Evolutionary conservation across 139 green algal genomes (phyloP), one percentile per base, ranked within the genome.

Genomic region (Volvox reticuliferus): DNA sequence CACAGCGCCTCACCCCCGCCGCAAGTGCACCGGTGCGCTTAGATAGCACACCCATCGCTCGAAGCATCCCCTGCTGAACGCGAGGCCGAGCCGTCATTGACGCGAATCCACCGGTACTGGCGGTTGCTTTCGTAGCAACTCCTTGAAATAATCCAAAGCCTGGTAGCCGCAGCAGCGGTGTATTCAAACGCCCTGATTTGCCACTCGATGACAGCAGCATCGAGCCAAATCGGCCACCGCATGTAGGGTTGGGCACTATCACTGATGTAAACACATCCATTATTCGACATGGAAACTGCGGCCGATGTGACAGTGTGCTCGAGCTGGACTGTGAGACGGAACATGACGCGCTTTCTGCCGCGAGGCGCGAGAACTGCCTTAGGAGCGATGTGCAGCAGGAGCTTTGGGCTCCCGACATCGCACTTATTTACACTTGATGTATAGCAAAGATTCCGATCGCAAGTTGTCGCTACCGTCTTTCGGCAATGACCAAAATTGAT

Each of bases 361-460:
- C 79, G 79, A 73, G 22, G 79, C 79, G 79, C 0, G 79, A 71
- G n/a, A 86, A 37, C 50, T 71, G 79, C 24, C 50, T 50, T 37
- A 86, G 50, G 26, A 86, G 79, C 16, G 12, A 32, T 26, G 37
- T 18, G 36, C 78, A 37, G 24, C 78, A 35, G 17, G 79, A 86
- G 28, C 79, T 61, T 26, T 86, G 50, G 12, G 79, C 26, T 44
- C 79, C 79, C 28, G 79, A 71, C 79, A 86, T 86, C n/a, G 36
- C 36, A 1, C 76, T 82, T 79, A 19, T n/a, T 36, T 79, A 16
- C 65, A 55, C 5, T 55, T 55, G 12, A 79, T 79, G n/a, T 33
- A 19, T 36, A 79, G 73, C 73, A 30, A 2, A 62, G 32, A 30
- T 82, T 82, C 71, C 32, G 71, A 20, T 82, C 33, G 76, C 76